Conservation (phyloP, 2,329 filamentous ascomycete species). For the Whalleya microplaca region DNA sequence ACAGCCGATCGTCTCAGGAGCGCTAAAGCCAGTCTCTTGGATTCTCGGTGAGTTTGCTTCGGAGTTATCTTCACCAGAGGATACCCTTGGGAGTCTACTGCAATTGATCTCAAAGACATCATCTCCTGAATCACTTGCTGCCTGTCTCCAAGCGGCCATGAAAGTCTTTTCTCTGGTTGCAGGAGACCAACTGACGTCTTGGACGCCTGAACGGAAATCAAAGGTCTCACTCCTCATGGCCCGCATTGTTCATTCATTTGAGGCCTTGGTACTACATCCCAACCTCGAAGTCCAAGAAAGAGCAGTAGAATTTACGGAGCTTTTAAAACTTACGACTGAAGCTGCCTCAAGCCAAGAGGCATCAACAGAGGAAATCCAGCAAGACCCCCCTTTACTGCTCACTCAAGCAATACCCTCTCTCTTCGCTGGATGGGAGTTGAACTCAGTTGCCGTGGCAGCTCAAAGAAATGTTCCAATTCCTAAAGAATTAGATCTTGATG, state of each 20-base stretch:
- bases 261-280: constrained; percentile 78
- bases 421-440: constrained; percentile 85
- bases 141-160: constrained; percentile 80
- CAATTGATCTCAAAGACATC: constrained; percentile 63
- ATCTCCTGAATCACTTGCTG: constrained; percentile 70
- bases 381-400: constrained; percentile 79
- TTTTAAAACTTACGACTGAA: constrained; percentile 85
- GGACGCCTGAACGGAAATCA: constrained; percentile 75
- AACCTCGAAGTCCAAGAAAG: constrained; percentile 94
- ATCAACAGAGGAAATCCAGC: constrained; percentile 54
- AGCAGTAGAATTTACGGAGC: constrained; percentile 87
- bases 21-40: constrained; percentile 80
- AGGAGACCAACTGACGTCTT: constrained; percentile 65
- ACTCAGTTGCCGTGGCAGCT: constrained; percentile 82
- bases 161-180: constrained; percentile 82
- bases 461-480: constrained; percentile 86
- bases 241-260: constrained; percentile 79
- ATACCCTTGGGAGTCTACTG: constrained; percentile 73
- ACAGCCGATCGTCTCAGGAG: constrained; percentile 63
- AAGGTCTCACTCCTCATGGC: constrained; percentile 78
- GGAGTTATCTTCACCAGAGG: constrained; percentile 71
- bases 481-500: constrained; percentile 74
- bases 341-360: constrained; percentile 70
- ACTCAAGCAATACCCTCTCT: constrained; percentile 89
- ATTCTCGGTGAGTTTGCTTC: constrained; percentile 85